Evolutionary conservation across 345 rosid species (phyloP), one percentile per base, ranked within the genome.

Genomic region (Eucalyptus marginata): DNA sequence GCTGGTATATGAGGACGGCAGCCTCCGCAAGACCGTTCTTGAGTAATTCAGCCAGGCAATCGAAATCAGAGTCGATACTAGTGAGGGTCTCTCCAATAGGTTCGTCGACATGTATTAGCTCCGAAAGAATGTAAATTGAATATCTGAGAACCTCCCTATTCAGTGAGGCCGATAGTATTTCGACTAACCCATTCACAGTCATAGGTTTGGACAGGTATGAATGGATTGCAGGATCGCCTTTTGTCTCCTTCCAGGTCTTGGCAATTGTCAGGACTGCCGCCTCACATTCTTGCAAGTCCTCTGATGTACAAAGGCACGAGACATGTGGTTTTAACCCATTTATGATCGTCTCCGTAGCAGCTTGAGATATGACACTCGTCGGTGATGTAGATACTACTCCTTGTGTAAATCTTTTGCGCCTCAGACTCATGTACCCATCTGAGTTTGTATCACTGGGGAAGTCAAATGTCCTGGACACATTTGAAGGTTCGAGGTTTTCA

Each of bases 1-100:
- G 91, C 86, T 93, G 96, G 94, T 90, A 91, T 80, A 94, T 91
- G 43, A 94, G 95, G 79, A 94, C 93, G 11, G 92, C 95, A 87
- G 96, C 93, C 91, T 95, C 97, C 7, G 89, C 90, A 31, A 94
- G 92, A 33, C 97, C 97, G 46, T 94, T 95, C 90, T 94, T 94
- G 16, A 94, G 90, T 88, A 95, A 89, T 86, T 92, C 92, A 49
- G 96, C 94, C 22, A 95, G 91, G 90, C 94, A 94, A 76, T 92
- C 94, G 40, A 94, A 93, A 91, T 95, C 96, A 50, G 95, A 93
- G 88, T 95, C 96, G 14, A 93, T 93, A 89, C 95, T 90, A 10
- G 94, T 94, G 56, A 94, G 93, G 43, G 92, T 91, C 90, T 94
- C 94, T 59, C 92, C 95, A 47, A 94, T 91, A 80, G 88, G 90